Evolutionary conservation across 805 yeast species (phyloP).

Genomic region (Lipomyces japonicus): DNA sequence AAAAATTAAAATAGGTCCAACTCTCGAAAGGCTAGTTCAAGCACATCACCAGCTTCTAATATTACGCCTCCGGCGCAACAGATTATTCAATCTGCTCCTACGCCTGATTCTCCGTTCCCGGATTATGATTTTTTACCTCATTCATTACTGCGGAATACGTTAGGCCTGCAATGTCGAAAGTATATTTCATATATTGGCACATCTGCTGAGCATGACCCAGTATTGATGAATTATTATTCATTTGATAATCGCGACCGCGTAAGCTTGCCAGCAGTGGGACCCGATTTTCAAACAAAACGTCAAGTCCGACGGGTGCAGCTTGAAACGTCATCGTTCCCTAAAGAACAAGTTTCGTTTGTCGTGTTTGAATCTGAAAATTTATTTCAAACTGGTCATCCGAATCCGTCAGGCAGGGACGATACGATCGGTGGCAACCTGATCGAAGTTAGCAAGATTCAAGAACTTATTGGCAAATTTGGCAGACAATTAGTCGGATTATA

Average conservation of each 20-base stretch:
- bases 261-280: constrained; percentile 20
- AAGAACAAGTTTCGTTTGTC: constrained; percentile 27
- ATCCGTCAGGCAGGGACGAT: constrained; percentile 29
- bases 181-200: constrained; percentile 33
- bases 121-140: constrained; percentile 33
- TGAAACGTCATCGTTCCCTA: constrained; percentile 2
- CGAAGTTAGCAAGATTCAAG: constrained; percentile 31
- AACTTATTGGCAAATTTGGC: constrained; percentile 29
- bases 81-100: constrained; percentile 5
- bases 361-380: constrained; percentile 30
- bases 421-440: constrained; percentile 30
- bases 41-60: neutral
- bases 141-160: constrained; percentile 31
- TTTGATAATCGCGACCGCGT: constrained; percentile 28
- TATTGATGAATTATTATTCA: constrained; percentile 31
- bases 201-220: constrained; percentile 32
- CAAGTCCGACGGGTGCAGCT: constrained; percentile 23
- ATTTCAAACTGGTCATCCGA: constrained; percentile 19
- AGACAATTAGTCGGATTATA: constrained; percentile 29
- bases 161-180: constrained; percentile 32
- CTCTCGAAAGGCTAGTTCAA: neutral
- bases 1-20: too few relatives aligned
- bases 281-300: constrained; percentile 20
- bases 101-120: constrained; percentile 31
- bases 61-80: neutral